Conservation (phyloP, 2,329 filamentous ascomycete genomes). For the Phialocephala subalpina region DNA sequence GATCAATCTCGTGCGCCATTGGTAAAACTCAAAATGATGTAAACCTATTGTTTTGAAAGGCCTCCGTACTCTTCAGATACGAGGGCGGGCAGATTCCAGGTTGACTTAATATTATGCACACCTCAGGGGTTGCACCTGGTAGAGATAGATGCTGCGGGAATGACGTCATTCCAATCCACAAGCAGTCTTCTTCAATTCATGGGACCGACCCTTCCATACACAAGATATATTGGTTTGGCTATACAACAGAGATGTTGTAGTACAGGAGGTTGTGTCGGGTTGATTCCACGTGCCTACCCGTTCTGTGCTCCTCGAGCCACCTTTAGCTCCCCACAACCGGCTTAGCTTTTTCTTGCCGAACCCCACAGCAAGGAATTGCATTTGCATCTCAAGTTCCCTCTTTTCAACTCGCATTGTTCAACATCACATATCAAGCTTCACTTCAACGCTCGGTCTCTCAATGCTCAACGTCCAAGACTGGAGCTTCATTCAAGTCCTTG, state of each 20-base stretch:
- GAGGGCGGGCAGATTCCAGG: not conserved
- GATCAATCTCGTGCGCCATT: not conserved
- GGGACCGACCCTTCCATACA: not conserved
- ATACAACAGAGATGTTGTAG: not conserved
- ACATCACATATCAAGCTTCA: not conserved
- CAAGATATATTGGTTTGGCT: not conserved
- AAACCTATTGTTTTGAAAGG: not conserved
- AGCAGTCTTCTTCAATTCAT: not conserved
- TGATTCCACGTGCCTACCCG: conserved; percentile 13
- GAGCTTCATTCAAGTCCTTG: conserved; percentile 11
- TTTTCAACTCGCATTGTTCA: not conserved
- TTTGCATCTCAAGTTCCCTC: not conserved
- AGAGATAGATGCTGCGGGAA: not conserved
- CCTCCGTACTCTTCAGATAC: not conserved
- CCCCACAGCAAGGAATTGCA: not conserved
- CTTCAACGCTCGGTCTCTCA: not conserved
- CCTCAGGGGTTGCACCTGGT: conserved; percentile 1
- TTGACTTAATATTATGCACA: not conserved
- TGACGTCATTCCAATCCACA: not conserved
- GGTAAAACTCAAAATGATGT: not conserved
- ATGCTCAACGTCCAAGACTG: conserved; percentile 18
- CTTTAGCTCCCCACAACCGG: not conserved
- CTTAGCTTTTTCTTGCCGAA: conserved; percentile 5
- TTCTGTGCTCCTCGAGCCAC: conserved; percentile 4
- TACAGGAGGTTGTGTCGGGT: not conserved